Conservation (phyloP, 257 asterid species). For the Solanum megistacrolobum region DNA sequence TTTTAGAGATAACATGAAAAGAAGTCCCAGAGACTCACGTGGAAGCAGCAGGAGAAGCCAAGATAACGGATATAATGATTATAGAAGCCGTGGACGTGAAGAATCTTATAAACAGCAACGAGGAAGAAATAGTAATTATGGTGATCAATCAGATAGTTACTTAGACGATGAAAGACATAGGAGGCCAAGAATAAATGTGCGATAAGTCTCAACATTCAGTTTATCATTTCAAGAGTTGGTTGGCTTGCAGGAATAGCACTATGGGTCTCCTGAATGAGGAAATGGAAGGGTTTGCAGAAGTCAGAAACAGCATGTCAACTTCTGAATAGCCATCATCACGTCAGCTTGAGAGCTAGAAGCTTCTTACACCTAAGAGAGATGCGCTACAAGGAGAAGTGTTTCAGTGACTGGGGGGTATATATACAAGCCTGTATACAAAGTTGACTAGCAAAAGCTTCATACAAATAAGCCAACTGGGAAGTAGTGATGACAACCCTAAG, state of each 20-base stretch:
- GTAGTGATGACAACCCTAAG: not conserved
- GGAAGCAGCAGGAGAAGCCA: constrained; percentile 25
- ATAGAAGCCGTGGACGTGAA: constrained; percentile 22
- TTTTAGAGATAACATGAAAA: constrained; percentile 14
- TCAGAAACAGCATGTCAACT: not conserved
- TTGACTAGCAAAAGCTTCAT: not conserved
- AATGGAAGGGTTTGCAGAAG: not conserved
- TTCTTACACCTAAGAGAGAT: not conserved
- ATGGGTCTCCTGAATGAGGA: not conserved
- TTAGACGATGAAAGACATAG: constrained; percentile 33
- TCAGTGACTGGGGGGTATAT: not conserved
- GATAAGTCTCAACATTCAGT: constrained; percentile 19
- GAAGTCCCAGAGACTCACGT: constrained; percentile 28
- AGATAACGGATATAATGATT: constrained; percentile 17
- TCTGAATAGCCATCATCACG: not conserved
- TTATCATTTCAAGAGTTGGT: not conserved
- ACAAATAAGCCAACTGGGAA: not conserved
- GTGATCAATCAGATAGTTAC: constrained; percentile 28
- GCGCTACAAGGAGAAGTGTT: not conserved
- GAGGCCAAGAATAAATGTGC: constrained; percentile 65
- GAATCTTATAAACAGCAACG: constrained; percentile 36
- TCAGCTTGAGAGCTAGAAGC: not conserved
- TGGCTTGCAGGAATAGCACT: not conserved
- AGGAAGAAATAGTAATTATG: constrained; percentile 27
- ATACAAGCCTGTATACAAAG: not conserved